phyloP scores from a whole-genome alignment of 306 rosid species.

The Vachellia collinsii region DNA sequence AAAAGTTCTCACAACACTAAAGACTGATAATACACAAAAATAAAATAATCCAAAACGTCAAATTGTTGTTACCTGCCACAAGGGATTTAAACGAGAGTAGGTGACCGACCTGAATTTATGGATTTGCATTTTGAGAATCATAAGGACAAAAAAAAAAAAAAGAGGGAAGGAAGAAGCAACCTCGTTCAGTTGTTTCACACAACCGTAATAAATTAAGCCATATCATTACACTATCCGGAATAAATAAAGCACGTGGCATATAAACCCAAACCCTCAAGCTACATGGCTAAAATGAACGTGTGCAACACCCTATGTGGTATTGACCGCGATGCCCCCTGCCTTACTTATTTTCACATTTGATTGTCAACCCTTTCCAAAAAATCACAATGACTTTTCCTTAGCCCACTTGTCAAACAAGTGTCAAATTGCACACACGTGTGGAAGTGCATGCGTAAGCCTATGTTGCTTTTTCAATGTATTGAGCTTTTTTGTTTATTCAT shows the following conservation, averaged over 20 bases:
- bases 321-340: not conserved
- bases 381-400: not conserved
- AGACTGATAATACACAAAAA: not conserved
- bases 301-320: not conserved
- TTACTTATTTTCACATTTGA: not conserved
- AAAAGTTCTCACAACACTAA: not conserved
- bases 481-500: not conserved
- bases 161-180: no score
- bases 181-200: not conserved
- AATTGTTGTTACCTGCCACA: not conserved
- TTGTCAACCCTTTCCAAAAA: not conserved
- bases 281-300: not conserved
- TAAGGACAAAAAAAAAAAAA: not conserved
- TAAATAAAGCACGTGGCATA: not conserved
- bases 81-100: not conserved
- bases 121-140: not conserved
- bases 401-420: not conserved
- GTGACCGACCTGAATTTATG: conserved; percentile 19
- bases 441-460: not conserved
- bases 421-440: not conserved
- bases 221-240: not conserved
- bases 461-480: conserved; percentile 15
- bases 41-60: not conserved
- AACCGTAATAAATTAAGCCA: not conserved
- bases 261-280: conserved; percentile 2